Percentiles rank a stretch among this genome's conserved stretches.
Evolutionary conservation across 371 early-diverging fungal genomes (phyloP).

Genomic region (Haplosporangium sp.): DNA sequence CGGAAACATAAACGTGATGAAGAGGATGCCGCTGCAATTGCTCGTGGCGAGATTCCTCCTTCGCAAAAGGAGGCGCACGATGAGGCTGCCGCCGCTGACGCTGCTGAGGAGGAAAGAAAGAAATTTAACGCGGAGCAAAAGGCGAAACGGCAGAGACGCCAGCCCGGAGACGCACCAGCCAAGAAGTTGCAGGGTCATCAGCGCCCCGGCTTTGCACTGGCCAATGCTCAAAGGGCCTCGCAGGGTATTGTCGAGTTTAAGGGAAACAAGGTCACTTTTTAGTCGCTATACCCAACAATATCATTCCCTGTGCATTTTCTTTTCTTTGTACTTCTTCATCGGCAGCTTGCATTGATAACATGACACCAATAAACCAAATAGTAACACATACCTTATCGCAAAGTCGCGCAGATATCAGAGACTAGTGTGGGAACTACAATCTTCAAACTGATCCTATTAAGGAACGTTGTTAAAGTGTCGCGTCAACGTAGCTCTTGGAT

Average conservation of each 20-base stretch:
- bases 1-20: constrained; percentile 58
- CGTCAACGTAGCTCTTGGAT: no score
- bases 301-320: not conserved
- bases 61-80: constrained; percentile 20
- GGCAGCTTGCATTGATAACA: not conserved
- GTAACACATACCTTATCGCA: no score
- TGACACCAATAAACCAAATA: no score
- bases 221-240: constrained; percentile 62
- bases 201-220: constrained; percentile 62
- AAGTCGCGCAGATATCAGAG: not conserved
- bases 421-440: not conserved
- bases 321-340: not conserved
- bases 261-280: constrained; percentile 72
- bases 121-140: constrained; percentile 45
- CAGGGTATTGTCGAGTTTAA: constrained; percentile 71
- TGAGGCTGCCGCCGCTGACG: constrained; percentile 44
- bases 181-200: constrained; percentile 58
- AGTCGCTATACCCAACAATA: not conserved
- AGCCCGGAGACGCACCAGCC: constrained; percentile 43
- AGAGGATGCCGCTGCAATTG: constrained; percentile 40
- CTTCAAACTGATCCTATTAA: no score
- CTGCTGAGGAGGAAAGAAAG: constrained; percentile 51
- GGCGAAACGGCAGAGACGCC: constrained; percentile 54
- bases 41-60: constrained; percentile 41
- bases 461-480: no score